These are phyloP conservation scores for Xylaria flabelliformis DNA, from an alignment of 495 filamentous ascomycete species.

Conservation along the genomic window DNA sequence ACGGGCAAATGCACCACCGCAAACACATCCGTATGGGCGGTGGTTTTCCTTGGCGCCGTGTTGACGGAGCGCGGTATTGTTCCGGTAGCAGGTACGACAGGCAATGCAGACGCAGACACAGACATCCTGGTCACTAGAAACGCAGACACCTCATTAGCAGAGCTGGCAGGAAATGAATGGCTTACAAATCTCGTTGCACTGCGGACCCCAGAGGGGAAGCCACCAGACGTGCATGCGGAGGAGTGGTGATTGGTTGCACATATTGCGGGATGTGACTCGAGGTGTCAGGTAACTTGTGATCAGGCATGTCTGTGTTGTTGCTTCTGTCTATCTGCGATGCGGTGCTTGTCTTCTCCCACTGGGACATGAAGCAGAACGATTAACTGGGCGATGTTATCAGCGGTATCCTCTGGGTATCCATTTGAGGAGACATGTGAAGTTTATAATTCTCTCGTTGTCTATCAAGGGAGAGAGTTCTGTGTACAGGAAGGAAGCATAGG, in stretches of 20 bases:
- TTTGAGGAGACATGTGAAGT: not conserved
- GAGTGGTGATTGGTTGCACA: not conserved
- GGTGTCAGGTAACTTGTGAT: not conserved
- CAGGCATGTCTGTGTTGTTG: constrained; percentile 9
- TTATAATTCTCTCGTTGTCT: not conserved
- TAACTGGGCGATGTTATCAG: not conserved
- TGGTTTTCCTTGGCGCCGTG: constrained; percentile 27
- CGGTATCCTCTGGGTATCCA: not conserved
- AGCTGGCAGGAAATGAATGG: not conserved
- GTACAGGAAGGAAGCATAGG: too few relatives aligned
- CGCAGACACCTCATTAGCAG: not conserved
- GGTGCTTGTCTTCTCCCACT: not conserved
- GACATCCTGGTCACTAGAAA: constrained; percentile 11
- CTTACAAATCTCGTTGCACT: not conserved
- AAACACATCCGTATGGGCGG: constrained; percentile 31
- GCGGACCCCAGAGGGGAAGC: not conserved
- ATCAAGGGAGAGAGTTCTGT: too few relatives aligned
- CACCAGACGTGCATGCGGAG: not conserved
- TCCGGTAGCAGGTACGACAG: not conserved
- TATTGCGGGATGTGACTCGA: not conserved
- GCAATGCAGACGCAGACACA: constrained; percentile 19
- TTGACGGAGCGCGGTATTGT: constrained; percentile 26
- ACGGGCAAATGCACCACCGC: constrained; percentile 32
- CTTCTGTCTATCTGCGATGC: not conserved
- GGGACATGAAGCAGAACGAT: not conserved